Conservation (phyloP, 2,329 filamentous ascomycete species). For the Aspergillus uvarum region DNA sequence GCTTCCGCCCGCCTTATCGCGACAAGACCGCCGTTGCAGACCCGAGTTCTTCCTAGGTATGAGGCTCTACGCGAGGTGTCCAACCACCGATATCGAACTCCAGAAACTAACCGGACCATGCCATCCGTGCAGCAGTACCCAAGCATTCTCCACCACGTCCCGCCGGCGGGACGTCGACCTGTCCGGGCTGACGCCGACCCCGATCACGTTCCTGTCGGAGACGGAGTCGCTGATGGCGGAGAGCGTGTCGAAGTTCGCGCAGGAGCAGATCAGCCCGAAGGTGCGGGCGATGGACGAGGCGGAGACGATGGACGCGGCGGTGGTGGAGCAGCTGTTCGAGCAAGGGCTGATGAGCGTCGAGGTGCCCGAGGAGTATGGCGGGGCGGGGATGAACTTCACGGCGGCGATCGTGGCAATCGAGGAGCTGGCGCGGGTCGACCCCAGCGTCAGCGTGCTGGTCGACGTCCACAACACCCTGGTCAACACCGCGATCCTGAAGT, state of each 20-base stretch:
- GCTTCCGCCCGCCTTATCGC: slow-evolving; percentile 39
- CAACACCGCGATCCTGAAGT: slow-evolving; percentile 88
- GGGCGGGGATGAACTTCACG: slow-evolving; percentile 98
- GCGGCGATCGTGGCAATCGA: slow-evolving; percentile 94
- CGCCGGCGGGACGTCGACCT: slow-evolving; percentile 62
- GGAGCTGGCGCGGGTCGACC: slow-evolving; percentile 90
- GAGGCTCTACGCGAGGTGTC: not conserved
- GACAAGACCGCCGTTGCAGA: slow-evolving; percentile 37
- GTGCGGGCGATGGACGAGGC: slow-evolving; percentile 97
- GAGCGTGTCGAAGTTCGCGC: slow-evolving; percentile 84
- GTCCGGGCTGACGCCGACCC: slow-evolving; percentile 78
- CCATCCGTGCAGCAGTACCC: slow-evolving; percentile 35
- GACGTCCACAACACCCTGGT: slow-evolving; percentile 98
- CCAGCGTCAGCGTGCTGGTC: slow-evolving; percentile 89
- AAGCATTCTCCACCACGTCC: slow-evolving; percentile 62
- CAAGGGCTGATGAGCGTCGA: slow-evolving; percentile 97
- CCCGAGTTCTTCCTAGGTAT: slow-evolving; percentile 45
- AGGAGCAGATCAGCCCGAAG: slow-evolving; percentile 83
- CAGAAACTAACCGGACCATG: not conserved
- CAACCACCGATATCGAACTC: too few species aligned
- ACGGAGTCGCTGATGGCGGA: slow-evolving; percentile 87
- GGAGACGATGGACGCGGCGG: slow-evolving; percentile 82
- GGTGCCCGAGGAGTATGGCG: slow-evolving; percentile 95
- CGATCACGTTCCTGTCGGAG: slow-evolving; percentile 90
- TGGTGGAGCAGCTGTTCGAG: slow-evolving; percentile 94